Base-by-base conservation (phyloP, 345 rosid species). In the Boechera divaricarpa region DNA sequence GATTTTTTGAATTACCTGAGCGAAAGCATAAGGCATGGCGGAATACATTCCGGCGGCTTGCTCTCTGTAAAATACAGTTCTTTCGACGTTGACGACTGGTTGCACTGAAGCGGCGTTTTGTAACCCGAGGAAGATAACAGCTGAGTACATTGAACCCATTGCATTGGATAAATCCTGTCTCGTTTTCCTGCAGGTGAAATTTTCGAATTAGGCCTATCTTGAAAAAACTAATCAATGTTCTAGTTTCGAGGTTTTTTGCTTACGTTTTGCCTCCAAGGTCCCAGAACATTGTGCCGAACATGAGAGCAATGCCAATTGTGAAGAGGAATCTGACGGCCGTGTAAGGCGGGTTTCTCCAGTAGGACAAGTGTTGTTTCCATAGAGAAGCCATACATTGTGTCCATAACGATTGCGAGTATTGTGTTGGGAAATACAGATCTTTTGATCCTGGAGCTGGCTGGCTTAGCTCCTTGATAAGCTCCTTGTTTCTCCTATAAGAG, bases 31-130 rank as follows among this genome's bases (percentile, higher is more conserved):
- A 5, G 97, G 90, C 83, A 86, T 65, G 56, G 89, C 85, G 2
- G 97, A 90, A 59, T 90, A 92, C 96, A 92, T 92, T 73, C 98
- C 91, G 0, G 94, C 91, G 11, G 93, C 97, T 75, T 83, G 79
- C 63, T 93, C 98, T 63, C 97, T 75, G 64, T 90, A 93, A 56
- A 89, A 93, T 28, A 91, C 91, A 1, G 89, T 89, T 31, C 97
- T 79, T 64, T 91, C 98, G 2, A 91, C 80, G 4, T 89, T 67
- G 57, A 89, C 97, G n/a, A 89, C 86, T 0, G 97, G 88, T 66
- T 89, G 97, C 21, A 93, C 90, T 6, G 89, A 60, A 0, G 55
- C 15, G 5, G 84, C 73, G 71, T 87, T 90, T 67, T 89, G 97
- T 69, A 84, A 24, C 0, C 97, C 98, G 11, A 90, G 79, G 87